These are phyloP conservation scores for Ustilago trichophora DNA, from an alignment of 1,284 basidiomycete species.

Conservation along the genomic window DNA sequence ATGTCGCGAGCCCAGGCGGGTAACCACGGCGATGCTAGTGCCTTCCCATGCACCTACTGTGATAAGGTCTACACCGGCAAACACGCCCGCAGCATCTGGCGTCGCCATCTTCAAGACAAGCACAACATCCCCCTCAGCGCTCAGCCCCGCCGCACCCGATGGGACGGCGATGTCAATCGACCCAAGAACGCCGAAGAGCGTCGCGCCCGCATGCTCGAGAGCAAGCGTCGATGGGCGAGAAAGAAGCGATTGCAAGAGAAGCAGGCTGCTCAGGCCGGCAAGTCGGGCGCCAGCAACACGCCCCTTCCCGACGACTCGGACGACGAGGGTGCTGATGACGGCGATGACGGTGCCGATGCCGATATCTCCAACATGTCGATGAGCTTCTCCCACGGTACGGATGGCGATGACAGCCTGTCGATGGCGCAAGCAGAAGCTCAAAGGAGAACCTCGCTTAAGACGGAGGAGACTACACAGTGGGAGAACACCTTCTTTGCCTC, in stretches of 20 bases:
- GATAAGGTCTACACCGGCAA: constrained; percentile 70
- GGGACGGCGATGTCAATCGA: constrained; percentile 71
- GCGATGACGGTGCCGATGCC: constrained; percentile 39
- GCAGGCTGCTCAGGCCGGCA: constrained; percentile 33
- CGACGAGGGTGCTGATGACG: constrained; percentile 21
- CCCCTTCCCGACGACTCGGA: constrained; percentile 31
- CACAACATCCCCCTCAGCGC: constrained; percentile 70
- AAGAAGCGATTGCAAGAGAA: constrained; percentile 68
- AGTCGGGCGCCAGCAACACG: constrained; percentile 26
- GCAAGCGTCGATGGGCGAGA: constrained; percentile 70
- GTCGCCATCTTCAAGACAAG: constrained; percentile 72
- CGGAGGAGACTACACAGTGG: constrained; percentile 5
- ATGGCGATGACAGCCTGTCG: constrained; percentile 21
- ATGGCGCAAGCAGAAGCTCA: constrained; percentile 5
- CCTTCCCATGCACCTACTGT: constrained; percentile 68
- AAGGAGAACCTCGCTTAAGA: constrained; percentile 18
- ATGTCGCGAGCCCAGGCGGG: constrained; percentile 56
- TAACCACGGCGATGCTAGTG: constrained; percentile 41
- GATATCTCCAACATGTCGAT: constrained; percentile 40
- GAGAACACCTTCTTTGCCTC: constrained; percentile 13
- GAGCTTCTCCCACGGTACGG: constrained; percentile 16
- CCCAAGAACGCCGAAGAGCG: constrained; percentile 70
- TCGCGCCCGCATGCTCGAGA: constrained; percentile 69
- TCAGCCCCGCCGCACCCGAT: constrained; percentile 70
- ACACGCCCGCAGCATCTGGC: constrained; percentile 71